These are phyloP conservation scores for Kwoniella botswanensis DNA, from an alignment of 768 basidiomycete genomes.

Conservation along the genomic window DNA sequence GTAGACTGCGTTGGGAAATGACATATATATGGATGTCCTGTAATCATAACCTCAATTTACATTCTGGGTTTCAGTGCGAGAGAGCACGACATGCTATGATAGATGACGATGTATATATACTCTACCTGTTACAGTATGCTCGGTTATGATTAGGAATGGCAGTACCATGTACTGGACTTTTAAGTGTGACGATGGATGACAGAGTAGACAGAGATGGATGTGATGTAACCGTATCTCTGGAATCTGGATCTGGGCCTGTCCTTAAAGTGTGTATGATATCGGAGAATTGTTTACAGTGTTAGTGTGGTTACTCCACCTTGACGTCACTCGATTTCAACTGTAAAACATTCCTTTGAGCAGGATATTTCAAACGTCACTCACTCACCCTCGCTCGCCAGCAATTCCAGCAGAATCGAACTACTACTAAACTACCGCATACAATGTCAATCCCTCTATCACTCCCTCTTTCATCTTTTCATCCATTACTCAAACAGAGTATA, in stretches of 20 bases:
- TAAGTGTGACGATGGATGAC: too few relatives aligned
- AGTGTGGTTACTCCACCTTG: neutral
- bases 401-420: neutral
- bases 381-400: neutral
- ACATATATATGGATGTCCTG: too few relatives aligned
- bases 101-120: neutral
- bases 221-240: neutral
- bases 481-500: slow-evolving; percentile 6
- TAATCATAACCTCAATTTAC: neutral
- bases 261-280: neutral
- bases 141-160: neutral
- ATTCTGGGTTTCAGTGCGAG: neutral
- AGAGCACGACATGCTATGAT: neutral
- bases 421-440: neutral
- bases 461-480: slow-evolving; percentile 6
- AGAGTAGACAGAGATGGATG: neutral
- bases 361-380: neutral
- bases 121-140: too few relatives aligned
- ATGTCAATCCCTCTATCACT: slow-evolving; percentile 14
- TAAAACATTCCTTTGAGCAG: neutral
- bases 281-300: neutral
- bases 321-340: neutral
- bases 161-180: neutral
- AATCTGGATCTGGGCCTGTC: neutral
- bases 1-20: too few relatives aligned